phyloP scores from a whole-genome alignment of 805 yeast genomes.

The Peterozyma xylosa region DNA sequence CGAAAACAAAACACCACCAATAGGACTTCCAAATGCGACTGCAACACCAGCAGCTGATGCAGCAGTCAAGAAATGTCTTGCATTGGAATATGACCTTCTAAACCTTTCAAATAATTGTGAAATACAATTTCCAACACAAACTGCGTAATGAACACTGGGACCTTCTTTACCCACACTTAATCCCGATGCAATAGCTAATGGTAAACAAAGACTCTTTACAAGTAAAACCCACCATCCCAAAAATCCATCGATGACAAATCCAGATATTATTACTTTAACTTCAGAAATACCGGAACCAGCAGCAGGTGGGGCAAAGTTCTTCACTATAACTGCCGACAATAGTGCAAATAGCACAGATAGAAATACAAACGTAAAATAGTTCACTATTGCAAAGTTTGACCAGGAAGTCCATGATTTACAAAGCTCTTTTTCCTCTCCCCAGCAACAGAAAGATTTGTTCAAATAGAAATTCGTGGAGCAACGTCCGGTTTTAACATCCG shows the following conservation, averaged over 20 bases:
- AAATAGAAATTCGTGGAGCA: slow-evolving; percentile 66
- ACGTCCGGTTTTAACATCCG: slow-evolving; percentile 70
- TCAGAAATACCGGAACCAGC: slow-evolving; percentile 98
- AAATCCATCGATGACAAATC: slow-evolving; percentile 75
- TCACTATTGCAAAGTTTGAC: slow-evolving; percentile 34
- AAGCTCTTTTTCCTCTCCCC: slow-evolving; percentile 41
- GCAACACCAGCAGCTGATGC: slow-evolving; percentile 98
- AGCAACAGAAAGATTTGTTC: slow-evolving; percentile 75
- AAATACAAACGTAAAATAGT: slow-evolving; percentile 52
- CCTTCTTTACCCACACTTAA: slow-evolving; percentile 96
- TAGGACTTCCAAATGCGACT: slow-evolving; percentile 95
- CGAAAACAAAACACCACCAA: slow-evolving; percentile 91
- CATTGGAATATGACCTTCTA: slow-evolving; percentile 33
- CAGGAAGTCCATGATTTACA: slow-evolving; percentile 72
- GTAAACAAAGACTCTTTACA: slow-evolving; percentile 75
- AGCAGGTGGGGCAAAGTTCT: slow-evolving; percentile 74
- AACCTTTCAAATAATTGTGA: slow-evolving; percentile 45
- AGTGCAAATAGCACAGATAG: slow-evolving; percentile 57
- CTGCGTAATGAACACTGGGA: slow-evolving; percentile 96
- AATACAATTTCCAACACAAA: slow-evolving; percentile 84
- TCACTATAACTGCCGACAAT: slow-evolving; percentile 62
- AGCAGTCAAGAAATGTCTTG: slow-evolving; percentile 68
- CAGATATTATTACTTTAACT: slow-evolving; percentile 89
- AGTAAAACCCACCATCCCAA: slow-evolving; percentile 64
- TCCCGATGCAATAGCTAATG: slow-evolving; percentile 90